Evolutionary conservation across 2,329 filamentous ascomycete genomes (phyloP).

Genomic region (Sarocladium oryzae): DNA sequence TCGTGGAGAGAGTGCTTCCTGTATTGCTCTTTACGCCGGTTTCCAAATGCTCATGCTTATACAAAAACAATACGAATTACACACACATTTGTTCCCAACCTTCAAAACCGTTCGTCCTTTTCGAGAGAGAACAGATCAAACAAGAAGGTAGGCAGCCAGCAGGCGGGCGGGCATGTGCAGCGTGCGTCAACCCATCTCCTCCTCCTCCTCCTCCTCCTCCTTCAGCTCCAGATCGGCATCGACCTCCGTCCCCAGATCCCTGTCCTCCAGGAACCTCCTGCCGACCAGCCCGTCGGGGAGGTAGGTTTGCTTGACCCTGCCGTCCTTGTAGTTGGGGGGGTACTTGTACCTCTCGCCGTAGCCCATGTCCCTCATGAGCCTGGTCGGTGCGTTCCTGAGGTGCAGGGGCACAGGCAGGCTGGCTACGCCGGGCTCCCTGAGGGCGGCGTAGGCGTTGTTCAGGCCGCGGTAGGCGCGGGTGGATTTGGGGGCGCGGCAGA

Average conservation of each 20-base stretch:
- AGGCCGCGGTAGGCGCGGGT: conserved; percentile 79
- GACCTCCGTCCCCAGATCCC: conserved; percentile 69
- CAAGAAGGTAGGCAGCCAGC: no score
- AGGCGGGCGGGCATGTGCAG: no score
- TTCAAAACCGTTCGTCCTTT: no score
- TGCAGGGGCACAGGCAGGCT: conserved; percentile 79
- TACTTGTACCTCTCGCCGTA: conserved; percentile 95
- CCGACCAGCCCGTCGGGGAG: conserved; percentile 71
- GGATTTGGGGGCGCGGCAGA: conserved; percentile 76
- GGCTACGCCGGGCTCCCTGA: conserved; percentile 78
- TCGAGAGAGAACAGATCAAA: no score
- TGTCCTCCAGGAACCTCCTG: conserved; percentile 69
- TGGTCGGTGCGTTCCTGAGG: conserved; percentile 84
- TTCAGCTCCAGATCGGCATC: conserved; percentile 53
- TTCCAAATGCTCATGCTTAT: neutral
- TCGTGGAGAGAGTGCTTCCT: no score
- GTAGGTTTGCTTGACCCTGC: conserved; percentile 80
- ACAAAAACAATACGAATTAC: no score
- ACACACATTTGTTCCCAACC: no score
- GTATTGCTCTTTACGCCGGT: no score
- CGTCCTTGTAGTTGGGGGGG: conserved; percentile 81
- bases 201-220: neutral
- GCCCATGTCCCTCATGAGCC: conserved; percentile 86
- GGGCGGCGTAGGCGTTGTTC: conserved; percentile 70
- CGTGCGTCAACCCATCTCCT: conserved; percentile 5